A percentile compares a stretch with the other conserved stretches of the same genome.
Conservation (phyloP, 208 protist genomes). For the Crithidia thermophila region DNA sequence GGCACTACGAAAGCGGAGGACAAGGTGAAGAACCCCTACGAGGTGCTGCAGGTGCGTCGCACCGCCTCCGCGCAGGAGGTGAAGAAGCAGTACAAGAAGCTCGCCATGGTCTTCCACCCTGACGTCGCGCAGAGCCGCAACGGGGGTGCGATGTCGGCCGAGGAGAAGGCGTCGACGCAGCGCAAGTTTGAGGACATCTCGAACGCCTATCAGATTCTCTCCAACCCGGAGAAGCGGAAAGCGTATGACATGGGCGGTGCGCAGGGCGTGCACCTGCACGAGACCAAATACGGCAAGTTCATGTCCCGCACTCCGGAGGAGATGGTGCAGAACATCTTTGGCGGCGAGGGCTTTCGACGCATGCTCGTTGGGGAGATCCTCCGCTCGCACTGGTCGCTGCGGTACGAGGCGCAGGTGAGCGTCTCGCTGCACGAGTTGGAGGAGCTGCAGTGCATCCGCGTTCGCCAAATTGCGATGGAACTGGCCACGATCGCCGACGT, state of each 20-base stretch:
- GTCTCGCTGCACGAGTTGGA: slow-evolving; percentile 86
- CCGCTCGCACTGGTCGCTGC: slow-evolving; percentile 81
- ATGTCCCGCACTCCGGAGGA: slow-evolving; percentile 80
- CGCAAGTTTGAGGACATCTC: slow-evolving; percentile 76
- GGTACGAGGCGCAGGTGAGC: slow-evolving; percentile 81
- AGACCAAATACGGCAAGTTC: slow-evolving; percentile 71
- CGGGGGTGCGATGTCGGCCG: slow-evolving; percentile 6
- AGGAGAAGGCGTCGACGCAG: slow-evolving; percentile 54
- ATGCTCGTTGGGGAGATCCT: slow-evolving; percentile 69
- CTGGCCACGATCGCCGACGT: slow-evolving; percentile 78
- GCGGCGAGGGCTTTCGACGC: slow-evolving; percentile 70
- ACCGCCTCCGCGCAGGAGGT: slow-evolving; percentile 65
- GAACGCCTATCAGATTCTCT: slow-evolving; percentile 84
- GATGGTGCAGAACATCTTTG: slow-evolving; percentile 87
- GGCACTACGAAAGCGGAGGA: slow-evolving; percentile 18
- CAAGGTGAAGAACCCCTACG: slow-evolving; percentile 62
- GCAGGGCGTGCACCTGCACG: slow-evolving; percentile 62
- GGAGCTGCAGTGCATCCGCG: slow-evolving; percentile 80
- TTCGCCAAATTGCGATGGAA: slow-evolving; percentile 64
- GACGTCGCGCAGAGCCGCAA: slow-evolving; percentile 59
- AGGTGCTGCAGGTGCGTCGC: slow-evolving; percentile 70
- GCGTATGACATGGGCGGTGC: slow-evolving; percentile 77
- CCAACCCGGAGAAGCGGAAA: slow-evolving; percentile 81
- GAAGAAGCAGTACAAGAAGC: slow-evolving; percentile 87
- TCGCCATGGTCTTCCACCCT: slow-evolving; percentile 88